phyloP scores from a whole-genome alignment of 2,329 filamentous ascomycete species.

The Cucurbitaria berberidis region DNA sequence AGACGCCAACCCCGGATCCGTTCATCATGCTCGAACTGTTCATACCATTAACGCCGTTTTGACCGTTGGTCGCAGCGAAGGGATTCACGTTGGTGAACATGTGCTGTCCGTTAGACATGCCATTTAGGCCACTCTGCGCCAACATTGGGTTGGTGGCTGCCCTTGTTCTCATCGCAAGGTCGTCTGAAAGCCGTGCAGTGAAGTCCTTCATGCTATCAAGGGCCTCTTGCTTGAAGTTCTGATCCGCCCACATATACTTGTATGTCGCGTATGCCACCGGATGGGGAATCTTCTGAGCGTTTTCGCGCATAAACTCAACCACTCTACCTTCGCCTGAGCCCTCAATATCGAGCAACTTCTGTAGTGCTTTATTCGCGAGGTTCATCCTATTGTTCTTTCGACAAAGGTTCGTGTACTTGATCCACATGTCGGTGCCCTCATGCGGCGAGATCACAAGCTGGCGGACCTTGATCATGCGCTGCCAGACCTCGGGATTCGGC shows the following conservation, averaged over 20 bases:
- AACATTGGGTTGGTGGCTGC: conserved; percentile 47
- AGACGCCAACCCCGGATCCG: conserved; percentile 31
- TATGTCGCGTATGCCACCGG: conserved; percentile 95
- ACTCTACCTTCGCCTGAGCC: conserved; percentile 36
- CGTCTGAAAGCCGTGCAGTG: conserved; percentile 64
- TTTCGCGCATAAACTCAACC: conserved; percentile 43
- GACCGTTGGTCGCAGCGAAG: conserved; percentile 54
- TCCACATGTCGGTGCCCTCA: conserved; percentile 99
- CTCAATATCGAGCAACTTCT: conserved; percentile 72
- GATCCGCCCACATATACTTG: conserved; percentile 92
- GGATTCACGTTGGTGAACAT: conserved; percentile 42
- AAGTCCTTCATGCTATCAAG: conserved; percentile 68
- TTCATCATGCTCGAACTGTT: conserved; percentile 43
- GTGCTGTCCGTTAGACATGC: conserved; percentile 52
- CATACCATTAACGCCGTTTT: conserved; percentile 57
- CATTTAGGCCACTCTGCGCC: conserved; percentile 47
- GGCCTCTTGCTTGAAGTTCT: conserved; percentile 44
- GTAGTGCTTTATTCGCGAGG: conserved; percentile 91
- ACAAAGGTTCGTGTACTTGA: conserved; percentile 98
- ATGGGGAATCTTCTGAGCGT: conserved; percentile 62
- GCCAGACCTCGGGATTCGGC: conserved; percentile 97
- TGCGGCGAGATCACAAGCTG: conserved; percentile 88
- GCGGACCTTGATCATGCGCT: conserved; percentile 93
- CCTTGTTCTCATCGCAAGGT: conserved; percentile 55
- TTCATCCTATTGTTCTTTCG: conserved; percentile 95